Evolutionary conservation across 2,329 filamentous ascomycete genomes (phyloP).

Genomic region (Aquanectria penicillioides): DNA sequence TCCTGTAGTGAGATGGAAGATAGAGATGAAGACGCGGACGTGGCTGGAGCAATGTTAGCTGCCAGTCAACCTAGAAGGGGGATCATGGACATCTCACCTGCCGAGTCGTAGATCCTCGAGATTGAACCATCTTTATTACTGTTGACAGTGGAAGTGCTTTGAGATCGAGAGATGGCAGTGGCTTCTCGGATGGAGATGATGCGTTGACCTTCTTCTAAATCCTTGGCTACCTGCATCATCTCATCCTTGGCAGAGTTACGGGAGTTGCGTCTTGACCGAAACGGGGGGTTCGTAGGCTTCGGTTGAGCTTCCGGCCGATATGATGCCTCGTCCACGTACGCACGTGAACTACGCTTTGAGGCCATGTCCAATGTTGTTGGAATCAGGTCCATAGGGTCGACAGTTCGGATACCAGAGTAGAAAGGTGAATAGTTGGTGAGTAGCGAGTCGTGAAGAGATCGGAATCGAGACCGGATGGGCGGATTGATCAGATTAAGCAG

Average conservation of each 20-base stretch:
- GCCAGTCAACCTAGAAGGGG: not conserved
- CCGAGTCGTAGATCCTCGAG: conserved; percentile 31
- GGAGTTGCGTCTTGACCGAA: conserved; percentile 43
- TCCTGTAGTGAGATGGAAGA: conserved; percentile 24
- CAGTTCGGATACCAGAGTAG: not conserved
- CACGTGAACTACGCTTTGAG: conserved; percentile 37
- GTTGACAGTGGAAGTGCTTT: conserved; percentile 20
- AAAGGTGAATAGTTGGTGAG: not conserved
- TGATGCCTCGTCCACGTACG: conserved; percentile 31
- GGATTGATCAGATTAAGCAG: not conserved
- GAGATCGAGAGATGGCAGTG: conserved; percentile 27
- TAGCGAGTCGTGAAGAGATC: not conserved
- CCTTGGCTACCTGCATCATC: conserved; percentile 28
- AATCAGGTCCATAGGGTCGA: conserved; percentile 12
- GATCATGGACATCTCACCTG: conserved; percentile 19
- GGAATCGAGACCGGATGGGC: not conserved
- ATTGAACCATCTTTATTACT: conserved; percentile 27
- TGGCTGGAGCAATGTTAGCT: conserved; percentile 29
- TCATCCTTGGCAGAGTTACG: conserved; percentile 44
- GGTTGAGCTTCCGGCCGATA: conserved; percentile 24
- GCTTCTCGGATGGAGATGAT: conserved; percentile 27
- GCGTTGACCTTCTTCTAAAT: conserved; percentile 39
- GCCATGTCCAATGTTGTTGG: conserved; percentile 25
- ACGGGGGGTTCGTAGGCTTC: conserved; percentile 31
- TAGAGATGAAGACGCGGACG: conserved; percentile 27